Percentiles rank a stretch among this genome's conserved stretches.
phyloP scores from a whole-genome alignment of 192 early-diverging fungal genomes.

The Umbelopsis sp. region DNA sequence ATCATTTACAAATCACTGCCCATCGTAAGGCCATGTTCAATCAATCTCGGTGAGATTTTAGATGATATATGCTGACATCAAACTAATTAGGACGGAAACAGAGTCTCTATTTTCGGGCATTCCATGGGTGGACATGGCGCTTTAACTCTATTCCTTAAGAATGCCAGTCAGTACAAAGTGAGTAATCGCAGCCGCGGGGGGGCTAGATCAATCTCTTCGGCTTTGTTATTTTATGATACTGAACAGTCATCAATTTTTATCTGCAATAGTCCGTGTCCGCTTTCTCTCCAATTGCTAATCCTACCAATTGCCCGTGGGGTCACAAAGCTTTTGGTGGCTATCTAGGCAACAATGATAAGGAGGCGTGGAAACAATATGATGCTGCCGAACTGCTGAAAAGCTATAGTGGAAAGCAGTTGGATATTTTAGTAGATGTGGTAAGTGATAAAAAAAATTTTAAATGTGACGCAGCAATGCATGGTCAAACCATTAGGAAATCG shows the following conservation, averaged over 20 bases:
- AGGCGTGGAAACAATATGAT: constrained; percentile 76
- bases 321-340: constrained; percentile 78
- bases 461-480: background rate
- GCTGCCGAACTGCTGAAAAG: constrained; percentile 67
- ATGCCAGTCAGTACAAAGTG: constrained; percentile 67
- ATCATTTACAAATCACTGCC: constrained; percentile 58
- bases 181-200: background rate
- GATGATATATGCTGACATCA: background rate
- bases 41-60: background rate
- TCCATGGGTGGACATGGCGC: constrained; percentile 94
- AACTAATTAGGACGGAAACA: constrained; percentile 46
- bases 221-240: background rate
- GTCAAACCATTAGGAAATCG: background rate
- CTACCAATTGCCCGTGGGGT: constrained; percentile 76
- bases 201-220: background rate
- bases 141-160: constrained; percentile 73
- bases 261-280: constrained; percentile 61
- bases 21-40: constrained; percentile 53
- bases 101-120: constrained; percentile 70
- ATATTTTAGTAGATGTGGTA: constrained; percentile 50
- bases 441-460: background rate
- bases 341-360: constrained; percentile 57
- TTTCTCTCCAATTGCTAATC: constrained; percentile 84
- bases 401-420: constrained; percentile 40
- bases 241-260: background rate